phyloP scores from a whole-genome alignment of 768 basidiomycete species.

The Lentinula guzmanii region DNA sequence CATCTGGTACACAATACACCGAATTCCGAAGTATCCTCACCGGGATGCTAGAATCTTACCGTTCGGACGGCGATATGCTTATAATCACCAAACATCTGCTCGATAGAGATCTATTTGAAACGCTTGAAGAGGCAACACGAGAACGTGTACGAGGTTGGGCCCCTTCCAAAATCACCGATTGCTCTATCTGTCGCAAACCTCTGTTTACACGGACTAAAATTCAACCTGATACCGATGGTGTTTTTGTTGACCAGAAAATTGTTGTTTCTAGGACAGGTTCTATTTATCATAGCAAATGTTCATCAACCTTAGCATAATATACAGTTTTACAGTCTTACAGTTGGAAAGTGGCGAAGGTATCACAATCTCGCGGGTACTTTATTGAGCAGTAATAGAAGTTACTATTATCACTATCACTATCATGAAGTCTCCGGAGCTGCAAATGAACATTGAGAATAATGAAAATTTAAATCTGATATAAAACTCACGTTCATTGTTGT shows the following conservation, averaged over 20 bases:
- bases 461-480: neutral
- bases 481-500: constrained; percentile 30
- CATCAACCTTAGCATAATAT: neutral
- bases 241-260: constrained; percentile 16
- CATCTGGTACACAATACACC: constrained; percentile 67
- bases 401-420: neutral
- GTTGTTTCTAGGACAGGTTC: constrained; percentile 53
- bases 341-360: neutral
- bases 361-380: neutral
- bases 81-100: constrained; percentile 77
- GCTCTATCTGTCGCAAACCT: constrained; percentile 47
- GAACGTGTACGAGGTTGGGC: constrained; percentile 64
- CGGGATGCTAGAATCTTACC: constrained; percentile 95
- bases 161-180: constrained; percentile 35
- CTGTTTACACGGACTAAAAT: constrained; percentile 21
- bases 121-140: constrained; percentile 51
- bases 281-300: constrained; percentile 41
- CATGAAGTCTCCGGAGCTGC: constrained; percentile 5
- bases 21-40: constrained; percentile 89
- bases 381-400: neutral
- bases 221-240: neutral
- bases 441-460: neutral
- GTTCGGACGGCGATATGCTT: constrained; percentile 86
- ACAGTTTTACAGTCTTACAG: neutral
- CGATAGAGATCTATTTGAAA: constrained; percentile 75